Percentiles rank a stretch among this genome's conserved stretches.
Evolutionary conservation across 805 yeast species (phyloP).

Genomic region (Saccharomycopsis malanga): DNA sequence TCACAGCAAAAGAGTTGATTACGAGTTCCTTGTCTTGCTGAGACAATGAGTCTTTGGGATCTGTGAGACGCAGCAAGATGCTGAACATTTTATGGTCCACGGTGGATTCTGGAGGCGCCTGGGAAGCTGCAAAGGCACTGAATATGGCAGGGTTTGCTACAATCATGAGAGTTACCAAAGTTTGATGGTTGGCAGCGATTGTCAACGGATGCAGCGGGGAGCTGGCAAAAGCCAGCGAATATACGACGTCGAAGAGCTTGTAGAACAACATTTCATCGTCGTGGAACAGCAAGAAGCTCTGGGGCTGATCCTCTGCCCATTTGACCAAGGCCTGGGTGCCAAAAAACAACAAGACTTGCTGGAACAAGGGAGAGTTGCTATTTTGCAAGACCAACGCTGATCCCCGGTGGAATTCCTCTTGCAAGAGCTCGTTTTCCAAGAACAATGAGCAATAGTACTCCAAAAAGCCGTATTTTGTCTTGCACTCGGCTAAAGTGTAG

Average conservation of each 20-base stretch:
- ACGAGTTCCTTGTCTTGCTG: background rate
- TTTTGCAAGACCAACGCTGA: no score
- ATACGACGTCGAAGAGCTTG: no score
- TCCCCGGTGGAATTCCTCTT: no score
- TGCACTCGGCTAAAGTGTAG: background rate
- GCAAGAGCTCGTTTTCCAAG: no score
- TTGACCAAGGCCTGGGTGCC: background rate
- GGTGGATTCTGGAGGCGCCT: background rate
- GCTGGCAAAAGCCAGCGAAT: no score
- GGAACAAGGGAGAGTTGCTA: slow-evolving; percentile 1
- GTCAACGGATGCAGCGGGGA: no score
- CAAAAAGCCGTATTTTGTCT: slow-evolving; percentile 1
- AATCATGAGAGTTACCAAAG: no score
- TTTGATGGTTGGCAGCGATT: no score
- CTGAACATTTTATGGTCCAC: background rate
- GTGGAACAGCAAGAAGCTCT: background rate
- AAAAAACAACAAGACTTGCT: background rate
- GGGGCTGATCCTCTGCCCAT: background rate
- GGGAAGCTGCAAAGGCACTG: no score
- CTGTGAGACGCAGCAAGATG: background rate
- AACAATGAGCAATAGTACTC: no score
- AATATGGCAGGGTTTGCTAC: no score
- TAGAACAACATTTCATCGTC: no score
- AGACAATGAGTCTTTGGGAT: background rate
- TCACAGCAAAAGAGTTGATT: background rate